These are phyloP conservation scores for Cercospora berteroae DNA, from an alignment of 2,329 filamentous ascomycete species.

Conservation along the genomic window DNA sequence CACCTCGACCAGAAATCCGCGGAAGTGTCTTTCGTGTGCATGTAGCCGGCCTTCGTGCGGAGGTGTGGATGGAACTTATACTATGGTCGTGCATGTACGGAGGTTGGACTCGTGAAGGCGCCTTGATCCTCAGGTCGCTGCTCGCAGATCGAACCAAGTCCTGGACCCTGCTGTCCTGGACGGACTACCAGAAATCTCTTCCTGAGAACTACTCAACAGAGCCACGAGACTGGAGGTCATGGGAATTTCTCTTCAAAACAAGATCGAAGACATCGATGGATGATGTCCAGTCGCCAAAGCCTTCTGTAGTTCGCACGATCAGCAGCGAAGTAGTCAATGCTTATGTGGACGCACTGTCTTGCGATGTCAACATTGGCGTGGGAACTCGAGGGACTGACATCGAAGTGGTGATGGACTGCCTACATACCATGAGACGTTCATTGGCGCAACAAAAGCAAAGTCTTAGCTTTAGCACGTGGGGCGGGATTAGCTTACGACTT, in stretches of 20 bases:
- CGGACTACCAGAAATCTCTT: constrained; percentile 38
- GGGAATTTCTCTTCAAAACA: constrained; percentile 35
- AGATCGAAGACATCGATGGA: constrained; percentile 26
- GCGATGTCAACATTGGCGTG: constrained; percentile 45
- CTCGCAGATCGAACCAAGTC: background rate
- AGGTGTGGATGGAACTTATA: constrained; percentile 54
- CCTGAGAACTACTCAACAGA: constrained; percentile 27
- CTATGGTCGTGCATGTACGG: constrained; percentile 53
- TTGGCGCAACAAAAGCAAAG: constrained; percentile 34
- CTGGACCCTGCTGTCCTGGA: constrained; percentile 44
- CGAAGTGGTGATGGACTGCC: constrained; percentile 36
- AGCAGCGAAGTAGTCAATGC: constrained; percentile 59
- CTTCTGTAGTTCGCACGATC: constrained; percentile 48
- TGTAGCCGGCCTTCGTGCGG: constrained; percentile 43
- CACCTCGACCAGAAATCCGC: constrained; percentile 46
- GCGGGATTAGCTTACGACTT: constrained; percentile 50
- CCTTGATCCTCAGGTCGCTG: constrained; percentile 38
- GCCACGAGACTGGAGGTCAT: constrained; percentile 32
- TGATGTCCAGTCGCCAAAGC: background rate
- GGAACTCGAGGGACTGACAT: constrained; percentile 41
- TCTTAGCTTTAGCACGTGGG: constrained; percentile 45
- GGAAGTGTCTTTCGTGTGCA: constrained; percentile 44
- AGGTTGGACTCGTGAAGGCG: constrained; percentile 46
- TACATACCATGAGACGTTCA: constrained; percentile 31
- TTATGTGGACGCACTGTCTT: constrained; percentile 54